phyloP scores from a whole-genome alignment of 352 stramenopile genomes.

The Sclerospora graminicola region DNA sequence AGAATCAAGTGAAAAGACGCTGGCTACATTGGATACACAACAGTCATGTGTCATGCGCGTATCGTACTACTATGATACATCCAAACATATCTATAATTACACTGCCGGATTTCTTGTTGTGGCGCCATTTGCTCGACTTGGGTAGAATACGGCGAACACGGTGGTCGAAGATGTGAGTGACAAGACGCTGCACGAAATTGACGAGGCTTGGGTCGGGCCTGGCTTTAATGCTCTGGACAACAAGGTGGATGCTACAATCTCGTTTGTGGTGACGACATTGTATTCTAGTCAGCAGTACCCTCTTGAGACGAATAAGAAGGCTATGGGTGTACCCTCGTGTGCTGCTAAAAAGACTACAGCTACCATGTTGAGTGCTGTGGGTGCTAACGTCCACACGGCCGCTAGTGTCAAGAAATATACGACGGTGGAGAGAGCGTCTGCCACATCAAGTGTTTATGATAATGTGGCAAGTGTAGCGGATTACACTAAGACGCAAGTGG shows the following conservation, averaged over 20 bases:
- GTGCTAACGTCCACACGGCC: constrained; percentile 30
- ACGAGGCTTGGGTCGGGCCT: constrained; percentile 38
- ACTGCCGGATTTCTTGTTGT: constrained; percentile 56
- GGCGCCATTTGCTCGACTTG: constrained; percentile 37
- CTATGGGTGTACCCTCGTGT: constrained; percentile 23
- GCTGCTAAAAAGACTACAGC: constrained; percentile 34
- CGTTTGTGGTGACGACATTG: constrained; percentile 30
- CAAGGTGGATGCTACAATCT: constrained; percentile 62
- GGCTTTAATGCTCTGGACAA: constrained; percentile 47
- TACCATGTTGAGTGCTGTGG: constrained; percentile 30
- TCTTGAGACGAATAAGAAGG: constrained; percentile 57
- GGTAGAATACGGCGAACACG: constrained; percentile 39
- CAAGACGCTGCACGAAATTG: constrained; percentile 52
- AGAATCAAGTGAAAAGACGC: constrained; percentile 11
- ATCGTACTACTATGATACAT: constrained; percentile 70
- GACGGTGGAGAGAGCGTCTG: constrained; percentile 27
- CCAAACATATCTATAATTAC: constrained; percentile 67
- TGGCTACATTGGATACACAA: constrained; percentile 7
- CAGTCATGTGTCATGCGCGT: constrained; percentile 42
- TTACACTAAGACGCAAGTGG: constrained; percentile 55
- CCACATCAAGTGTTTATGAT: constrained; percentile 25
- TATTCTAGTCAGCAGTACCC: constrained; percentile 51
- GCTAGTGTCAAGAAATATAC: constrained; percentile 56
- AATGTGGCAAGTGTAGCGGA: constrained; percentile 43
- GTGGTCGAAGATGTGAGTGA: constrained; percentile 46